Percentiles rank a stretch among this genome's conserved stretches.
These are phyloP conservation scores for Fusarium anthophilum DNA, from an alignment of 2,329 filamentous ascomycete genomes.

Conservation along the genomic window DNA sequence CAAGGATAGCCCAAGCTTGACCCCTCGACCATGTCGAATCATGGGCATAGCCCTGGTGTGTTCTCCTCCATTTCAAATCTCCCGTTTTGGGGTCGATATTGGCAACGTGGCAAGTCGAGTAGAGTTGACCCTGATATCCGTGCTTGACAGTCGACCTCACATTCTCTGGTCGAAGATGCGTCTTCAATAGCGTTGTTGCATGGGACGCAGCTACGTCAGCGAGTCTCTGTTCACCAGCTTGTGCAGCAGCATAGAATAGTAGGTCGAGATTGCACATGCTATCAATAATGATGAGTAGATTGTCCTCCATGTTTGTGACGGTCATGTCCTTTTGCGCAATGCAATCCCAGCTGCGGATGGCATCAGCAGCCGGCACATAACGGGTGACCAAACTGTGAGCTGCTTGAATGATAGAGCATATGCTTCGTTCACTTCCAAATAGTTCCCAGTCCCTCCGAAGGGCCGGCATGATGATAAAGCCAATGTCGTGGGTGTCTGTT, in stretches of 20 bases:
- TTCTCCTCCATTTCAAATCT: constrained; percentile 41
- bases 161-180: constrained; percentile 50
- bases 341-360: constrained; percentile 61
- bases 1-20: constrained; percentile 60
- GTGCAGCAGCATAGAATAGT: constrained; percentile 46
- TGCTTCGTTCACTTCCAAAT: constrained; percentile 50
- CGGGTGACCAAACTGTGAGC: constrained; percentile 55
- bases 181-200: constrained; percentile 50
- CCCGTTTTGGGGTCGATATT: constrained; percentile 47
- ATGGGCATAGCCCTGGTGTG: constrained; percentile 57
- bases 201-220: constrained; percentile 51
- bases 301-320: constrained; percentile 42
- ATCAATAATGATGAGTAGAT: constrained; percentile 53
- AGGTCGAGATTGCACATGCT: constrained; percentile 54
- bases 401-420: constrained; percentile 53
- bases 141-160: neutral
- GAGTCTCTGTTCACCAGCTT: constrained; percentile 45
- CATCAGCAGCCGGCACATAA: constrained; percentile 52
- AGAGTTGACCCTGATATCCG: constrained; percentile 26
- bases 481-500: constrained; percentile 63
- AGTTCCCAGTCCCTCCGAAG: constrained; percentile 59
- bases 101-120: constrained; percentile 51
- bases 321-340: constrained; percentile 41
- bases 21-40: constrained; percentile 60
- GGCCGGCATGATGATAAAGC: constrained; percentile 62